These are phyloP conservation scores for Ambrosia trifida DNA, from an alignment of 129 eudicot species.

Conservation along the genomic window DNA sequence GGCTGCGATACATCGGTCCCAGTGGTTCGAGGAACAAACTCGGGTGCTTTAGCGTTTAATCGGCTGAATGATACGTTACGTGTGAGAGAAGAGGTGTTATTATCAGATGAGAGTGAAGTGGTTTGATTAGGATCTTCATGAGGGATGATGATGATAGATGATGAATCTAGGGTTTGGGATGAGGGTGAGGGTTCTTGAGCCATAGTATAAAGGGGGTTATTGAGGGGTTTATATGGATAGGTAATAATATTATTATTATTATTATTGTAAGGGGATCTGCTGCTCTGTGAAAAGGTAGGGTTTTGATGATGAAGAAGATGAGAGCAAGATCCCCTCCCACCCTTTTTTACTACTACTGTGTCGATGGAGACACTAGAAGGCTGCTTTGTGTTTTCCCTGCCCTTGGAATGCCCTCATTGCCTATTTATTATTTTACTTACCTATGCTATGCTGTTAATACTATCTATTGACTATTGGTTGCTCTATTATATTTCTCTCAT, in stretches of 20 bases:
- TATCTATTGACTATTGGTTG: too few species aligned
- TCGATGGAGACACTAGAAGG: constrained; percentile 19
- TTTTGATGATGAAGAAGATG: constrained; percentile 26
- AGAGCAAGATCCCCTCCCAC: constrained; percentile 33
- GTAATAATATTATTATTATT: not conserved
- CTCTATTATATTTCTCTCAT: too few species aligned
- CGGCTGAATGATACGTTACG: constrained; percentile 52
- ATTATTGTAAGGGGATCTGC: constrained; percentile 31
- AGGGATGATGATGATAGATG: not conserved
- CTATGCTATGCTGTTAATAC: too few species aligned
- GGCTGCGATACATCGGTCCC: constrained; percentile 14
- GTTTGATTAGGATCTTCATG: constrained; percentile 22
- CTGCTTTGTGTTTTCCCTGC: not conserved
- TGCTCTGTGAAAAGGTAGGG: constrained; percentile 32
- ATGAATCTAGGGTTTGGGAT: constrained; percentile 35
- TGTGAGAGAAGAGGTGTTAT: constrained; percentile 29
- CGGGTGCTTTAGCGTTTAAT: constrained; percentile 84
- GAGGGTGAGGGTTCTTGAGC: constrained; percentile 28
- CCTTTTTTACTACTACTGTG: not conserved
- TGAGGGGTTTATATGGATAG: not conserved
- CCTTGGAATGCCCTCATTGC: not conserved
- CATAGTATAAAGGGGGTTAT: constrained; percentile 15
- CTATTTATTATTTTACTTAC: too few species aligned
- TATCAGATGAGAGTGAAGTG: constrained; percentile 22
- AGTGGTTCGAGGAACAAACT: constrained; percentile 59